Conservation (phyloP, 441 rosid species). For the Sinapis alba region DNA sequence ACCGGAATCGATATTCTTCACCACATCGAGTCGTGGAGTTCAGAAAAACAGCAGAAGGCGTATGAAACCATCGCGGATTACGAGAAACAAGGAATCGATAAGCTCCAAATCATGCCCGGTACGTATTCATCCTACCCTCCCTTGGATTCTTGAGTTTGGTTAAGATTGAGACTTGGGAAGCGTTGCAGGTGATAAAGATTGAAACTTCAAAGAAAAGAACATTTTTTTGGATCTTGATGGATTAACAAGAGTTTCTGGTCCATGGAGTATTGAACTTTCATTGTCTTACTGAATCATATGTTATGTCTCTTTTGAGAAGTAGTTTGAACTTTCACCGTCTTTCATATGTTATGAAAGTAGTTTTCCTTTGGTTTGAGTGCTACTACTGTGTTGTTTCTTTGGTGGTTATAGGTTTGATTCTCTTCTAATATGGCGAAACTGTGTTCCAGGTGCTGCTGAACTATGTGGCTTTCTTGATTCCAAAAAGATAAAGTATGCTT, state of each 20-base stretch:
- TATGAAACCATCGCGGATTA: conserved; percentile 62
- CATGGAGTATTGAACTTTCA: neutral
- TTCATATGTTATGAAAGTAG: neutral
- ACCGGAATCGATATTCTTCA: conserved; percentile 85
- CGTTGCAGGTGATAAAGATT: neutral
- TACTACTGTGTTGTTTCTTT: conserved; percentile 21
- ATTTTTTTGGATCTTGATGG: neutral
- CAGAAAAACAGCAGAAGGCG: conserved; percentile 63
- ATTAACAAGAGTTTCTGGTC: neutral
- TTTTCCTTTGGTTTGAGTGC: neutral
- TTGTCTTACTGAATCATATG: no score
- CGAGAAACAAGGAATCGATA: conserved; percentile 78
- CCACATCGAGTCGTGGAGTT: conserved; percentile 67
- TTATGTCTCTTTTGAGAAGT: no score
- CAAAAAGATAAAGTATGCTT: conserved; percentile 69
- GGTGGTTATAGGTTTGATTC: neutral
- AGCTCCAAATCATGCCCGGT: conserved; percentile 96
- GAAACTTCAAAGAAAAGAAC: neutral
- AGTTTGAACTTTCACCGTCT: no score
- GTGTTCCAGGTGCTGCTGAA: conserved; percentile 69
- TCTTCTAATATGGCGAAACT: conserved; percentile 10
- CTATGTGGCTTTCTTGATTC: conserved; percentile 89
- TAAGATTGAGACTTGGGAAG: neutral
- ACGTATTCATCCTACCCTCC: conserved; percentile 12
- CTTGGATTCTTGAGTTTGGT: neutral